A percentile compares a stretch with the other conserved stretches of the same genome.
Evolutionary conservation across 306 rosid genomes (phyloP).

Genomic region (Cercis canadensis): DNA sequence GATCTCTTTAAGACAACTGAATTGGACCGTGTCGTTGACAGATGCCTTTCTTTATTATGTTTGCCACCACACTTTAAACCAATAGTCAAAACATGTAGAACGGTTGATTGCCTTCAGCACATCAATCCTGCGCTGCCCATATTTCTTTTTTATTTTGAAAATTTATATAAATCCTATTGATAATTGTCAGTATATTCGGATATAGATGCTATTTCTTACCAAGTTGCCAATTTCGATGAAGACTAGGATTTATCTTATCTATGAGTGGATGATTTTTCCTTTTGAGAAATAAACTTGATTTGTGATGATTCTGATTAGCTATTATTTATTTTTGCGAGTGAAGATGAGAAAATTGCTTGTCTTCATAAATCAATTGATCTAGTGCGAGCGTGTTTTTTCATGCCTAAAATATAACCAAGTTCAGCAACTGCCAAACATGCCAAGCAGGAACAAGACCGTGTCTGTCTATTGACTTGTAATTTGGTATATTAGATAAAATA

Average conservation of each 20-base stretch:
- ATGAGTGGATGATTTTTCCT: too few species aligned
- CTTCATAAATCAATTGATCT: too few species aligned
- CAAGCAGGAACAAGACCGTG: too few species aligned
- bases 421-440: too few species aligned
- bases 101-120: constrained; percentile 33
- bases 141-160: neutral
- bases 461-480: too few species aligned
- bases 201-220: constrained; percentile 22
- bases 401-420: too few species aligned
- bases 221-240: constrained; percentile 44
- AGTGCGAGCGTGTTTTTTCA: too few species aligned
- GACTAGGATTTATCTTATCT: constrained; percentile 13
- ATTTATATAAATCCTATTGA: constrained; percentile 19
- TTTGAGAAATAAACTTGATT: too few species aligned
- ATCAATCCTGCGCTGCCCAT: neutral
- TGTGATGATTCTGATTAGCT: too few species aligned
- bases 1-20: constrained; percentile 49
- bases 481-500: too few species aligned
- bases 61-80: neutral
- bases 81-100: neutral
- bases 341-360: too few species aligned
- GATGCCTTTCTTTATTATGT: neutral
- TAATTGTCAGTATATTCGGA: constrained; percentile 18
- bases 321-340: too few species aligned
- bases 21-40: constrained; percentile 59